A percentile compares a stretch with the other conserved stretches of the same genome.
Conservation (phyloP, 805 yeast species). For the Millerago galiae region DNA sequence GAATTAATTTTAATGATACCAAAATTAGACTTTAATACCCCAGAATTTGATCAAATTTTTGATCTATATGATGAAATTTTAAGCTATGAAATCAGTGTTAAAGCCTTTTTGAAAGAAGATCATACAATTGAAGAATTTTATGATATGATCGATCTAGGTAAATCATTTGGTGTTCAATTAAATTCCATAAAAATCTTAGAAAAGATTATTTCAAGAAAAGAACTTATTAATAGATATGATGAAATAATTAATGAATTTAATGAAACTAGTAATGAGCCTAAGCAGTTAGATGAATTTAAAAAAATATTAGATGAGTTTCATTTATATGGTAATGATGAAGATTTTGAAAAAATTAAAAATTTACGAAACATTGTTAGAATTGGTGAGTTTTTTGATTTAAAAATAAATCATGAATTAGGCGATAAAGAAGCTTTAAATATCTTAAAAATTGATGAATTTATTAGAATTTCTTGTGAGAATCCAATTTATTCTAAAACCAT, state of each 20-base stretch:
- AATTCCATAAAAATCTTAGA: constrained; percentile 39
- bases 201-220: constrained; percentile 29
- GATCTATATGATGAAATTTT: constrained; percentile 48
- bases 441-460: constrained; percentile 9
- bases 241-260: constrained; percentile 15
- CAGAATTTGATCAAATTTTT: constrained; percentile 54
- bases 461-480: constrained; percentile 10
- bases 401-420: constrained; percentile 6
- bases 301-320: constrained; percentile 22
- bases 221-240: constrained; percentile 32
- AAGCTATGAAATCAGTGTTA: constrained; percentile 43
- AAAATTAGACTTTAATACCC: constrained; percentile 40
- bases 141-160: constrained; percentile 51
- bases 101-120: constrained; percentile 29
- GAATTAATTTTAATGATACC: constrained; percentile 41
- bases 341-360: constrained; percentile 11
- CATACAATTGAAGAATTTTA: constrained; percentile 38
- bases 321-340: constrained; percentile 19
- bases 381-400: constrained; percentile 13
- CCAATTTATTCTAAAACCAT: constrained; percentile 19
- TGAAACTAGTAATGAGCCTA: constrained; percentile 2
- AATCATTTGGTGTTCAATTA: constrained; percentile 50
- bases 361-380: constrained; percentile 9
- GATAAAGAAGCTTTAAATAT: constrained; percentile 1
- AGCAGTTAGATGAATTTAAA: constrained; percentile 15